phyloP scores from a whole-genome alignment of 176 grass and related monocot genomes.

The Cymbopogon citratus region DNA sequence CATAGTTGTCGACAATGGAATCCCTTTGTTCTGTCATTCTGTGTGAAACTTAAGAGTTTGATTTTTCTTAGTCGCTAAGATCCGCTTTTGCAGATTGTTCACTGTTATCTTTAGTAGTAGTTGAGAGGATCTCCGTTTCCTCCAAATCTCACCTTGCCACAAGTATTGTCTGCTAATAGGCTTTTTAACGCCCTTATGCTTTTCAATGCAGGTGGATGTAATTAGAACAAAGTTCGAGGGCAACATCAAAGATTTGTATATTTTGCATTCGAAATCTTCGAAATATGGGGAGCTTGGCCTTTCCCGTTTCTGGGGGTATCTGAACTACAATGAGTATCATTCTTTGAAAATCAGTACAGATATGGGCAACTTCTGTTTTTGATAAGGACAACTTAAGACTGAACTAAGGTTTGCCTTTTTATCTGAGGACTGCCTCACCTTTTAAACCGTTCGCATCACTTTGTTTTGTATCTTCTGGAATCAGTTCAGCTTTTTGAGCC shows the following conservation, averaged over 20 bases:
- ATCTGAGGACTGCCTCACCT: not conserved
- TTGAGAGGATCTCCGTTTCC: not conserved
- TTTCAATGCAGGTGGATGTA: conserved; percentile 50
- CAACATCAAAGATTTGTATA: conserved; percentile 64
- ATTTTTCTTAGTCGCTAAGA: not conserved
- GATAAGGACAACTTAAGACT: not conserved
- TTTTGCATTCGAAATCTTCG: conserved; percentile 62
- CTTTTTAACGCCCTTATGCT: conserved; percentile 11
- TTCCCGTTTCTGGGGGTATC: conserved; percentile 75
- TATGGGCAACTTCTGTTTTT: conserved; percentile 40
- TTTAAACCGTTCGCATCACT: not conserved
- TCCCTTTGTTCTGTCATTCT: not conserved
- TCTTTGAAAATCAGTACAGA: conserved; percentile 34
- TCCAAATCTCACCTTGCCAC: not conserved
- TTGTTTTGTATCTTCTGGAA: conserved; percentile 14
- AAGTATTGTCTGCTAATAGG: not conserved
- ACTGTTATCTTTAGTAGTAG: not conserved
- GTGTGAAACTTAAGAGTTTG: conserved; percentile 1
- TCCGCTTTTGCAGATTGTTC: conserved; percentile 2
- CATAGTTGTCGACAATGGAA: not conserved
- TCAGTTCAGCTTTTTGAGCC: not conserved
- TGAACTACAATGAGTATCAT: conserved; percentile 91
- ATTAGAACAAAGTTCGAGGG: conserved; percentile 55
- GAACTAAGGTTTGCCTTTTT: not conserved
- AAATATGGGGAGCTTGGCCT: conserved; percentile 72